Percentiles rank a stretch among this genome's conserved stretches.
Conservation (phyloP, 1,139 yeast genomes). For the Petasospora rhodanensis region DNA sequence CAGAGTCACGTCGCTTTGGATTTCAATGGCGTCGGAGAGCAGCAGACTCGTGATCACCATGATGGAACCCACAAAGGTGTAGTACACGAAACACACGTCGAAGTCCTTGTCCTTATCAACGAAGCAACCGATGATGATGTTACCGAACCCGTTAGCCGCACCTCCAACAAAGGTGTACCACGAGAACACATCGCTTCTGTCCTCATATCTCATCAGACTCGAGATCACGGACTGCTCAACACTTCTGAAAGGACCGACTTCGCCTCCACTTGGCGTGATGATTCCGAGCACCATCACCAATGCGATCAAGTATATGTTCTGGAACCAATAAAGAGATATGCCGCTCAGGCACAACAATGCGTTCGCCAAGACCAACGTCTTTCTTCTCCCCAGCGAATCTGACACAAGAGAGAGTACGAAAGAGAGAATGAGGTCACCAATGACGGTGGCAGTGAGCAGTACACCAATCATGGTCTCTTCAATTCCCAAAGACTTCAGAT, state of each 20-base stretch:
- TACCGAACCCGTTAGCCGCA: slow-evolving; percentile 72
- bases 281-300: slow-evolving; percentile 65
- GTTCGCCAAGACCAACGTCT: slow-evolving; percentile 61
- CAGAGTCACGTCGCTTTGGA: slow-evolving; percentile 23
- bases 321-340: slow-evolving; percentile 47
- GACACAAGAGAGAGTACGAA: slow-evolving; percentile 73
- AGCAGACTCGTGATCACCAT: slow-evolving; percentile 51
- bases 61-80: slow-evolving; percentile 49
- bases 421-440: slow-evolving; percentile 77
- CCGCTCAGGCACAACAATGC: slow-evolving; percentile 72
- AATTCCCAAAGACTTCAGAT: slow-evolving; percentile 52
- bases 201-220: slow-evolving; percentile 62
- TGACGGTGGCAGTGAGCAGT: slow-evolving; percentile 75
- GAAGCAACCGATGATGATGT: slow-evolving; percentile 62
- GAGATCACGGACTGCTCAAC: slow-evolving; percentile 86
- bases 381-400: slow-evolving; percentile 67
- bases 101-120: slow-evolving; percentile 43
- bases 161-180: slow-evolving; percentile 55
- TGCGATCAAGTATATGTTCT: slow-evolving; percentile 52
- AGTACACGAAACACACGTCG: slow-evolving; percentile 52
- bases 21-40: slow-evolving; percentile 55
- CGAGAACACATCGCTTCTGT: slow-evolving; percentile 72
- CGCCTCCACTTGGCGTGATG: slow-evolving; percentile 87
- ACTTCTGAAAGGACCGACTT: slow-evolving; percentile 88
- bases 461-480: slow-evolving; percentile 61